Conservation (phyloP, 1,284 basidiomycete species). For the Ganoderma sinense region DNA sequence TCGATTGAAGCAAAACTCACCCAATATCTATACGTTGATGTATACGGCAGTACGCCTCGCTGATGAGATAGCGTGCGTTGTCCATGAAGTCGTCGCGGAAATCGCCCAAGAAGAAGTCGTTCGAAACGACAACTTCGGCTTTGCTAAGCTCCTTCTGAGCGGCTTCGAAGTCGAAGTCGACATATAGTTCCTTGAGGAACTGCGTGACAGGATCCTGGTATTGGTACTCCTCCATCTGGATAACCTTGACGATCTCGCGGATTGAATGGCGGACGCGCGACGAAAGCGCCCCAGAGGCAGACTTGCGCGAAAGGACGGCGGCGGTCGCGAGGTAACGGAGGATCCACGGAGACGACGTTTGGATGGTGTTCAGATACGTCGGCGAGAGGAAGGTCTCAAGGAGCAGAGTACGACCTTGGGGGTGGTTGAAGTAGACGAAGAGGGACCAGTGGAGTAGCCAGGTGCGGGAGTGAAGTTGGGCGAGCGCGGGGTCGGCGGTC, state of each 20-base stretch:
- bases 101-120: slow-evolving; percentile 95
- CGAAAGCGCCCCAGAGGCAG: slow-evolving; percentile 51
- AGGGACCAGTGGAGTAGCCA: slow-evolving; percentile 99
- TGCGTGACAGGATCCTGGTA: slow-evolving; percentile 93
- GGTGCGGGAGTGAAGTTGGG: slow-evolving; percentile 92
- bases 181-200: slow-evolving; percentile 93
- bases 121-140: slow-evolving; percentile 85
- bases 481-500: slow-evolving; percentile 66
- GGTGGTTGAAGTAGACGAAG: slow-evolving; percentile 98
- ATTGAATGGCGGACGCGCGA: slow-evolving; percentile 85
- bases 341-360: slow-evolving; percentile 95
- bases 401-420: slow-evolving; percentile 89
- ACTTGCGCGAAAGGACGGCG: slow-evolving; percentile 90
- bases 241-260: slow-evolving; percentile 88
- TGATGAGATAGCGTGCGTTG: slow-evolving; percentile 94
- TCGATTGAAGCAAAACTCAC: slow-evolving; percentile 67
- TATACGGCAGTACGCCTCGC: slow-evolving; percentile 97
- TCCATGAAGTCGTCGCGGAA: slow-evolving; percentile 95
- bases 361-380: slow-evolving; percentile 97
- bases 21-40: slow-evolving; percentile 96
- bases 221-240: slow-evolving; percentile 94
- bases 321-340: slow-evolving; percentile 95
- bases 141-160: slow-evolving; percentile 85
- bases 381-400: slow-evolving; percentile 97
- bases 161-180: slow-evolving; percentile 91